Evolutionary conservation across 1,139 yeast genomes (phyloP).

Genomic region (Sugiyamaella xylanicola): DNA sequence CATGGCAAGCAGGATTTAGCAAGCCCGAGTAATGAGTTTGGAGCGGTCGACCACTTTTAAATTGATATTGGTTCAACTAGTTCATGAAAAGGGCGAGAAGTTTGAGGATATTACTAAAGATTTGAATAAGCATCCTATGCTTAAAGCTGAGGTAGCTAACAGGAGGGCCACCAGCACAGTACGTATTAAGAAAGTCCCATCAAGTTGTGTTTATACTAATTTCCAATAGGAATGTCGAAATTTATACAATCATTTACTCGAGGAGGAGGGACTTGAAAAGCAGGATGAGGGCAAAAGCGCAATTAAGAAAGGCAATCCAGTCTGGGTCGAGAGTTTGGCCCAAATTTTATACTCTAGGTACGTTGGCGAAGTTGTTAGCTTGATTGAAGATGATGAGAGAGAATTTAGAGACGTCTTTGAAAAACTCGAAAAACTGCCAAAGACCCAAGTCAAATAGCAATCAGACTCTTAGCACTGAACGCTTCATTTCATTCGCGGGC

Average conservation of each 20-base stretch:
- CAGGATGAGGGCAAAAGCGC: conserved; percentile 17
- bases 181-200: not conserved
- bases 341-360: conserved; percentile 38
- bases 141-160: conserved; percentile 23
- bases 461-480: too few species aligned
- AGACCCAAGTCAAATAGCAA: too few species aligned
- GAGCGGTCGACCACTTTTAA: conserved; percentile 33
- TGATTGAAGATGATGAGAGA: conserved; percentile 35
- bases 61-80: conserved; percentile 42
- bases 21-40: conserved; percentile 1
- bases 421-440: conserved; percentile 22
- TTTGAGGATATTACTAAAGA: conserved; percentile 37
- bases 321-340: conserved; percentile 40
- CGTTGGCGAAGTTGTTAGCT: conserved; percentile 33
- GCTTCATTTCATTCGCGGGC: too few species aligned
- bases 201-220: too few species aligned
- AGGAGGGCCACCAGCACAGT: not conserved
- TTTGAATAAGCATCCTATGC: conserved; percentile 40
- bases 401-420: conserved; percentile 33
- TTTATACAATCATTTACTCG: conserved; percentile 34
- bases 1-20: not conserved
- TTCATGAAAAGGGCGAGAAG: conserved; percentile 41
- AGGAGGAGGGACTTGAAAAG: conserved; percentile 34
- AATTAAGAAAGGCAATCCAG: conserved; percentile 24
- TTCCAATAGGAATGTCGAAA: conserved; percentile 36